Evolutionary conservation across 2,329 filamentous ascomycete genomes (phyloP), one percentile per base, ranked within the genome.

Genomic region (Botryotinia narcissicola): DNA sequence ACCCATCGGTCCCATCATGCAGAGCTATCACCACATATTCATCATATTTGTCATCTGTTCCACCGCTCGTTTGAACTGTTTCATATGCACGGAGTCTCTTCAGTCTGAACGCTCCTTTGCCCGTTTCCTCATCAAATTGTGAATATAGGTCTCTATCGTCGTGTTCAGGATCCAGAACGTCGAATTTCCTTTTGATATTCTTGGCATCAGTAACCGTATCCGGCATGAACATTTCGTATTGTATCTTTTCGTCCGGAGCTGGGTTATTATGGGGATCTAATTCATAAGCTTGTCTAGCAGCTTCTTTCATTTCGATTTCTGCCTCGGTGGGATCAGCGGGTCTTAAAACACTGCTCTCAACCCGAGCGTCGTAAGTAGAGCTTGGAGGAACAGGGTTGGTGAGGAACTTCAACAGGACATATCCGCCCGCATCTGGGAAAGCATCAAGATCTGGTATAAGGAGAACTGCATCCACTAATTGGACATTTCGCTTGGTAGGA

Each of bases 391-490:
- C 87, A 5, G 90, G 90, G 79, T 90, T 91, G 76, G 87, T 89
- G 70, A 86, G 86, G 81, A 92, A 92, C 81, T 92, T 92, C 83
- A 92, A 85, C 22, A 90, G 89, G 75, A 91, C 88, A 79, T 92
- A 92, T 75, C 90, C 89, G 72, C 90, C 90, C 4, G 88, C 88
- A 81, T 92, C 90, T 66, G 90, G 89, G 83, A 91, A 91, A n/a
- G 89, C 87, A 74, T 91, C 88, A 60, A 90, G 85, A 78, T 92
- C 90, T 9, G 90, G 90, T 29, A 92, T 81, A 57, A 92, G 82
- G 42, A 90, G 89, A 74, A 86, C 87, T 29, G 87, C 87, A 61
- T 90, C 87, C 25, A 90, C 85, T 5, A 91, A 83, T 78, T 86
- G 87, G 74, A 91, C 81, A 76, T 88, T 80, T 37, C 78, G 76